Conservation (phyloP, 139 green algal species). For the Edaphochlamys debaryana region DNA sequence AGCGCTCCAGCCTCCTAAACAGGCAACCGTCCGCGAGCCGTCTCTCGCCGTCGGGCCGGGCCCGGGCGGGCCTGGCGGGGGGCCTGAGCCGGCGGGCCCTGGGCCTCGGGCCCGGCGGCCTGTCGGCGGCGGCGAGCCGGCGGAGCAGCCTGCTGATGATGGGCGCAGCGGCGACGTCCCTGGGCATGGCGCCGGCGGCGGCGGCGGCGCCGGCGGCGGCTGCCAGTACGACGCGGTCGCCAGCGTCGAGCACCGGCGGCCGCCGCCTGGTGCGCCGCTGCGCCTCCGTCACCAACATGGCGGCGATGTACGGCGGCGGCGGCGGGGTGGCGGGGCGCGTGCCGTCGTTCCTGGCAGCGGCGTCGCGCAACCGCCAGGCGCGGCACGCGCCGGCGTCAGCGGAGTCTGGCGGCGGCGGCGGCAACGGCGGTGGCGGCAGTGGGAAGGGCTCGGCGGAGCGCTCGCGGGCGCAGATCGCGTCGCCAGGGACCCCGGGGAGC, state of each 20-base stretch:
- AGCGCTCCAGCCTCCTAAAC: background rate
- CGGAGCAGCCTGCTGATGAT: slow-evolving; percentile 9
- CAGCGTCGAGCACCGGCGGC: background rate
- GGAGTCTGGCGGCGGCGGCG: too few species aligned
- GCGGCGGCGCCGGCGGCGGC: background rate
- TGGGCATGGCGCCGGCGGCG: background rate
- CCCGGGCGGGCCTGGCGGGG: background rate
- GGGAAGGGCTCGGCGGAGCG: too few species aligned
- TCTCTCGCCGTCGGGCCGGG: background rate
- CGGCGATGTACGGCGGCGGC: too few species aligned
- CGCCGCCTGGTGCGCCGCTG: slow-evolving; percentile 9
- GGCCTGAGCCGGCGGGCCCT: background rate
- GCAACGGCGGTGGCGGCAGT: too few species aligned
- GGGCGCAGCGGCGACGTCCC: background rate
- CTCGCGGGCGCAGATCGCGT: too few species aligned
- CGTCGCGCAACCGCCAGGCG: too few species aligned
- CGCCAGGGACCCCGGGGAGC: too few species aligned
- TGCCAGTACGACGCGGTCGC: background rate
- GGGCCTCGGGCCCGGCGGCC: background rate
- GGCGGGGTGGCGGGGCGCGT: too few species aligned
- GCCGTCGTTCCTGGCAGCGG: too few species aligned
- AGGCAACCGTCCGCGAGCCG: slow-evolving; percentile 5
- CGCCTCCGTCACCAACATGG: background rate
- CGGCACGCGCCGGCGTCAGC: too few species aligned
- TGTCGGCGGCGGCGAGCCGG: background rate